These are phyloP conservation scores for Oenanthe javanica DNA, from an alignment of 140 eudicot species.

Conservation along the genomic window DNA sequence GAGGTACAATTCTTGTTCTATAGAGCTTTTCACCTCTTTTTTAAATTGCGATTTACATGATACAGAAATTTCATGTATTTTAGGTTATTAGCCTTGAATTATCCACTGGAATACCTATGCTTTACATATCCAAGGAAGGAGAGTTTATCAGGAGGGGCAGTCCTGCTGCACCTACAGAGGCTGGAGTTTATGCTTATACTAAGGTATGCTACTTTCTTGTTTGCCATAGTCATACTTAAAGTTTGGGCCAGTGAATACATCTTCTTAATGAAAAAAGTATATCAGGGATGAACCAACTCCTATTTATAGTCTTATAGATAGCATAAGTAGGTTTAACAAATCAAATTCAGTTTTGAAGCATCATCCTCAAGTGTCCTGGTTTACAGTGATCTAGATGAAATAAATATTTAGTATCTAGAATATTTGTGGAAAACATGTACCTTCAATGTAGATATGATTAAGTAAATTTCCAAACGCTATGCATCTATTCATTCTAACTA, in stretches of 20 bases:
- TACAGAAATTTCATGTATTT: constrained; percentile 6
- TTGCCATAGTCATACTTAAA: background rate
- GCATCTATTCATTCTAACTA: background rate
- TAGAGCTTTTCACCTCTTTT: background rate
- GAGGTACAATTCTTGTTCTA: constrained; percentile 44
- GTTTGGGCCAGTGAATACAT: background rate
- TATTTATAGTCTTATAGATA: background rate
- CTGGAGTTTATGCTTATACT: constrained; percentile 96
- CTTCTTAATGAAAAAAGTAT: background rate
- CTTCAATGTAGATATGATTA: background rate
- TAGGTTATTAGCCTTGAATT: constrained; percentile 97
- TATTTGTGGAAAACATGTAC: background rate
- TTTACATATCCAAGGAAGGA: constrained; percentile 78
- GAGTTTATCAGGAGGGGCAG: constrained; percentile 87
- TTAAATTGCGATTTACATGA: background rate
- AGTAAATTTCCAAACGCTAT: background rate
- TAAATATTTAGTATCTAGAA: background rate
- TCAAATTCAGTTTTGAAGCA: background rate
- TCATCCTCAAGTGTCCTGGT: background rate
- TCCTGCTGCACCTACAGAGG: constrained; percentile 90
- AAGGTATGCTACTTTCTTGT: constrained; percentile 40
- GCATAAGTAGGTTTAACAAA: background rate
- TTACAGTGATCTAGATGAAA: background rate
- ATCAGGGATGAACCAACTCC: background rate
- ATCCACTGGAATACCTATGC: constrained; percentile 97